Evolutionary conservation across 169 alveolate genomes (phyloP).

Genomic region (Plasmodium coatneyi): DNA sequence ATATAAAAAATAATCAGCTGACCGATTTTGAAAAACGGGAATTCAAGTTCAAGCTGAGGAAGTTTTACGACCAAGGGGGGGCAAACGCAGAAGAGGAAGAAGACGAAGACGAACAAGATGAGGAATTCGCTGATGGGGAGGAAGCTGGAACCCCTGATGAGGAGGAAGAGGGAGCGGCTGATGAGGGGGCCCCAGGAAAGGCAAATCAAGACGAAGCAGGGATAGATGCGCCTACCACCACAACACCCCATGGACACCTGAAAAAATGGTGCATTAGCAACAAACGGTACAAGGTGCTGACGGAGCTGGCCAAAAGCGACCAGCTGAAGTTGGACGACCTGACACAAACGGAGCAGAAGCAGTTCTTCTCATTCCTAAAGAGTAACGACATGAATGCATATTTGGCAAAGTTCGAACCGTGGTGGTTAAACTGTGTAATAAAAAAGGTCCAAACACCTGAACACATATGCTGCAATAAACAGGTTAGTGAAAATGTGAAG

Average conservation of each 20-base stretch:
- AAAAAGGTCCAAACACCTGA: constrained; percentile 54
- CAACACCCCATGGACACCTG: background rate
- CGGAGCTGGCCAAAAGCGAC: constrained; percentile 51
- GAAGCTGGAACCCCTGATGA: background rate
- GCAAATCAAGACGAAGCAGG: background rate
- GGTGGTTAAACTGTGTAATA: constrained; percentile 72
- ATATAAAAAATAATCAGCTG: constrained; percentile 33
- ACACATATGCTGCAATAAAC: constrained; percentile 53
- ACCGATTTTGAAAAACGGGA: constrained; percentile 57
- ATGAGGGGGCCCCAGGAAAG: background rate
- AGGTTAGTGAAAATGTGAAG: constrained; percentile 26
- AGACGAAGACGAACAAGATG: background rate
- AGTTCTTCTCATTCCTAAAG: constrained; percentile 66
- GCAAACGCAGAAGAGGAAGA: background rate
- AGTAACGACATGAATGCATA: constrained; percentile 57
- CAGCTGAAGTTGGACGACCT: constrained; percentile 30
- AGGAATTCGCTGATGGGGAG: background rate
- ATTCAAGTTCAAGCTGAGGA: constrained; percentile 50
- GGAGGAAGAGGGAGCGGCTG: background rate
- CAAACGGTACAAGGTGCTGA: constrained; percentile 53
- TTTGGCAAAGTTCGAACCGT: constrained; percentile 23
- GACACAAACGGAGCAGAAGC: constrained; percentile 62
- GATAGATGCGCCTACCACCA: background rate
- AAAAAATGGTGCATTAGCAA: constrained; percentile 71
- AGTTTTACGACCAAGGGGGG: constrained; percentile 19